Evolutionary conservation across 495 filamentous ascomycete genomes (phyloP).

Genomic region (Cudoniella acicularis): DNA sequence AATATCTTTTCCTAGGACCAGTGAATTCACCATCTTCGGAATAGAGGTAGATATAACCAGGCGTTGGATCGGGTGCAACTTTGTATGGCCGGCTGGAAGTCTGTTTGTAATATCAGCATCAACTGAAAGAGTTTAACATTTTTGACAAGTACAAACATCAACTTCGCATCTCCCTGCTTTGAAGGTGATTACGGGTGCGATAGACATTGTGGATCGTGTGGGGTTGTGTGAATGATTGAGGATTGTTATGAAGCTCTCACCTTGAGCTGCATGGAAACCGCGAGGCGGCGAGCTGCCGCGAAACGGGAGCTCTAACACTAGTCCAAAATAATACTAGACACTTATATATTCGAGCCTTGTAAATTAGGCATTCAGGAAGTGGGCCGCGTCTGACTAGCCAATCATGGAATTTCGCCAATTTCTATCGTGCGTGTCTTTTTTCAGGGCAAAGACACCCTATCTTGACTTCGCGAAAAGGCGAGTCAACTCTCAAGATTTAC

Average conservation of each 20-base stretch:
- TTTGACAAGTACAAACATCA: slow-evolving; percentile 49
- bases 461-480: slow-evolving; percentile 1
- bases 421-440: background rate
- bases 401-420: slow-evolving; percentile 2
- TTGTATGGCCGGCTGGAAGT: slow-evolving; percentile 56
- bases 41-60: slow-evolving; percentile 93
- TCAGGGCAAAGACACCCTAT: slow-evolving; percentile 5
- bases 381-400: background rate
- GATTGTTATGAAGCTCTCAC: slow-evolving; percentile 18
- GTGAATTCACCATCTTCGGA: slow-evolving; percentile 70
- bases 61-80: slow-evolving; percentile 62
- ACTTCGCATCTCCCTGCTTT: slow-evolving; percentile 91
- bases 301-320: background rate
- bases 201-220: slow-evolving; percentile 57
- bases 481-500: slow-evolving; percentile 8
- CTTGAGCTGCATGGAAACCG: slow-evolving; percentile 6
- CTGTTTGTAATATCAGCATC: slow-evolving; percentile 49
- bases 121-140: background rate
- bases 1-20: slow-evolving; percentile 4
- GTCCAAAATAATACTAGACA: too few relatives aligned
- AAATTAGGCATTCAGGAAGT: background rate
- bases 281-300: background rate
- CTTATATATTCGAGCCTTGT: background rate
- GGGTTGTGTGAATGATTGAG: slow-evolving; percentile 2
- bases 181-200: slow-evolving; percentile 86